These are phyloP conservation scores for Heliocybe sulcata DNA, from an alignment of 1,284 basidiomycete species.

Conservation along the genomic window DNA sequence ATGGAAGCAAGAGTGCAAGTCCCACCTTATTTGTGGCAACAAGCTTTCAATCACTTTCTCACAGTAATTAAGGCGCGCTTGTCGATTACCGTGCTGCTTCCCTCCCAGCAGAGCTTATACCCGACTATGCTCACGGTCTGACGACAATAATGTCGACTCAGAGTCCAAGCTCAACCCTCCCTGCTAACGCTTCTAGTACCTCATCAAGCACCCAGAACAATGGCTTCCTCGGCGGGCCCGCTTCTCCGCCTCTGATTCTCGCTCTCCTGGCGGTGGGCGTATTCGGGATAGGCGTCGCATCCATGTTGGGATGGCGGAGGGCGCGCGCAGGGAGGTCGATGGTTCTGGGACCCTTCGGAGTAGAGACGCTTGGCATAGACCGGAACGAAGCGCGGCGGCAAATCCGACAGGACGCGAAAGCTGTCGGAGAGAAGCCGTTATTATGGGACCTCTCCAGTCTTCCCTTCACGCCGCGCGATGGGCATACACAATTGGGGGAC, in stretches of 20 bases:
- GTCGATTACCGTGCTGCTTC: too few relatives aligned
- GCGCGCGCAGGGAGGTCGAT: constrained; percentile 18
- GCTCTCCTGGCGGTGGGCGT: constrained; percentile 44
- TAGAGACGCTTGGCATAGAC: neutral
- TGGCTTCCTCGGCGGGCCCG: constrained; percentile 18
- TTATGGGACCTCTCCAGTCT: neutral
- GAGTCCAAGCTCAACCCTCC: too few relatives aligned
- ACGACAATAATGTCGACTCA: too few relatives aligned
- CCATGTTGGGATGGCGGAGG: constrained; percentile 35
- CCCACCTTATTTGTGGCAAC: too few relatives aligned
- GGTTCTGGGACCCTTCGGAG: neutral
- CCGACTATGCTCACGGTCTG: too few relatives aligned
- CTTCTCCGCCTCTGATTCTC: constrained; percentile 40
- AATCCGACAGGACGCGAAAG: constrained; percentile 17
- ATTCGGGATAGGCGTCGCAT: constrained; percentile 31
- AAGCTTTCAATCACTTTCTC: too few relatives aligned
- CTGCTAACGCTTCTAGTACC: too few relatives aligned
- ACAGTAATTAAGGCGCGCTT: too few relatives aligned
- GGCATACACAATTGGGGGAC: neutral
- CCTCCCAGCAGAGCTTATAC: too few relatives aligned
- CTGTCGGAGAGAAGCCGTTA: neutral
- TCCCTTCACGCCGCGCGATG: neutral
- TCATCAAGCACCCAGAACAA: too few relatives aligned
- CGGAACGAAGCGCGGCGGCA: constrained; percentile 19
- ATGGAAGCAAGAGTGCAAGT: too few relatives aligned